Evolutionary conservation across 1,284 basidiomycete species (phyloP), one percentile per base, ranked within the genome.

Genomic region (Meira nashicola): DNA sequence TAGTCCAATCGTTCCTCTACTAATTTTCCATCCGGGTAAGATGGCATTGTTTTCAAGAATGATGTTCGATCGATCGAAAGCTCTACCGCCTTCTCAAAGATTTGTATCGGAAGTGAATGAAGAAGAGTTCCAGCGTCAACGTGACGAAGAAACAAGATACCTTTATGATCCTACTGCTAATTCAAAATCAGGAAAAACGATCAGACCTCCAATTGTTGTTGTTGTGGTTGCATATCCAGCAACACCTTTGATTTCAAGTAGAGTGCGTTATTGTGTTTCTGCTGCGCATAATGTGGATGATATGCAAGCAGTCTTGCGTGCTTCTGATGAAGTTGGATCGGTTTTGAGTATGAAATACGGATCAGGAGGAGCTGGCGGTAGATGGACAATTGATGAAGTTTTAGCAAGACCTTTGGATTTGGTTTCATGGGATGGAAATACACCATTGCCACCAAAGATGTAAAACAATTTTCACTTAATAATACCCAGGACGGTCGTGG

Each of bases 281-380:
- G 89, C 94, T 4, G 83, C 91, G 56, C 94, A 98, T 82, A 97
- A 94, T 60, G 98, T 98, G 82, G 87, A 92, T 74, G 95, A 99
- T 74, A 86, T 98, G 57, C 94, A 98, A 80, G 82, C 83, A 28
- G 81, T 98, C 38, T 82, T 99, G 47, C 82, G 84, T 44, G 93
- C 94, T 6, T 92, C 89, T 75, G 91, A 96, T 80, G 93, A 97
- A 80, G 83, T 98, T 63, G 94, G 95, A 28, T 86, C 88, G 71
- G 76, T 90, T 37, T 82, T 98, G 58, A 89, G 91, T 78, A 81
- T 98, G 80, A 81, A 81, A 68, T 68, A 81, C 63, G 50, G 93
- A 89, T 82, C 87, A n/a, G 77, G 77, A 77, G 86, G 87, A 14
- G 73, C 72, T 8, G 83, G 84, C 43, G 88, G 92, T 74, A 82